phyloP scores from a whole-genome alignment of 2,329 filamentous ascomycete genomes.

The Diaporthe sp. region DNA sequence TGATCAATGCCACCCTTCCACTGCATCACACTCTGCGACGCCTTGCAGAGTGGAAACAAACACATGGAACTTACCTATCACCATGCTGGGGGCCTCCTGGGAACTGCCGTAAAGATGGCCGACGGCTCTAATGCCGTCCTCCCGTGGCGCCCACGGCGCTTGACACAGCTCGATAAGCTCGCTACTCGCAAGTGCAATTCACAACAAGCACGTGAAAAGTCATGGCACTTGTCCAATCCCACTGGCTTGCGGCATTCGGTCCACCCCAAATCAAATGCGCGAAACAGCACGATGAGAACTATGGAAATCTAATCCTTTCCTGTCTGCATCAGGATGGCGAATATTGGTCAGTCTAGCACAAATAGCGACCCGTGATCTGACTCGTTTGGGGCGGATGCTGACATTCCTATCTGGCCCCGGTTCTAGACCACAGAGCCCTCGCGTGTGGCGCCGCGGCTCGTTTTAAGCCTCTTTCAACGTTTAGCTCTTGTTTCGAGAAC shows the following conservation, averaged over 20 bases:
- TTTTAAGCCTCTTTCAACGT: conserved; percentile 25
- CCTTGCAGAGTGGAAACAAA: not conserved
- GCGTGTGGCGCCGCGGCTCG: conserved; percentile 22
- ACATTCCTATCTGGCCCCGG: conserved; percentile 32
- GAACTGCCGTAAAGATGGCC: not conserved
- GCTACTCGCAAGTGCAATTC: not conserved
- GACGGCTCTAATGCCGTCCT: conserved; percentile 35
- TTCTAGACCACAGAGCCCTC: conserved; percentile 6
- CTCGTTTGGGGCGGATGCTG: conserved; percentile 33
- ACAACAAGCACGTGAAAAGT: not conserved
- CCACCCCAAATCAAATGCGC: not conserved
- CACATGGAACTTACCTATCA: not conserved
- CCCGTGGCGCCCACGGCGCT: not conserved
- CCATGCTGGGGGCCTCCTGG: not conserved
- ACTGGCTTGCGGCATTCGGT: not conserved
- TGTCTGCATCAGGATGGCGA: not conserved
- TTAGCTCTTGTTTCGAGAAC: conserved; percentile 28
- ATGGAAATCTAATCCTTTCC: not conserved
- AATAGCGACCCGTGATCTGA: not conserved
- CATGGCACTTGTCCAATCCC: not conserved
- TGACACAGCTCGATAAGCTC: not conserved
- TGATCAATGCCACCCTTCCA: not conserved
- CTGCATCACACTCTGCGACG: not conserved
- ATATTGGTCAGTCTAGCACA: conserved; percentile 1
- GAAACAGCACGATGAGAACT: not conserved